phyloP scores from a whole-genome alignment of 2,329 filamentous ascomycete species.

The Claviceps lovelessii region DNA sequence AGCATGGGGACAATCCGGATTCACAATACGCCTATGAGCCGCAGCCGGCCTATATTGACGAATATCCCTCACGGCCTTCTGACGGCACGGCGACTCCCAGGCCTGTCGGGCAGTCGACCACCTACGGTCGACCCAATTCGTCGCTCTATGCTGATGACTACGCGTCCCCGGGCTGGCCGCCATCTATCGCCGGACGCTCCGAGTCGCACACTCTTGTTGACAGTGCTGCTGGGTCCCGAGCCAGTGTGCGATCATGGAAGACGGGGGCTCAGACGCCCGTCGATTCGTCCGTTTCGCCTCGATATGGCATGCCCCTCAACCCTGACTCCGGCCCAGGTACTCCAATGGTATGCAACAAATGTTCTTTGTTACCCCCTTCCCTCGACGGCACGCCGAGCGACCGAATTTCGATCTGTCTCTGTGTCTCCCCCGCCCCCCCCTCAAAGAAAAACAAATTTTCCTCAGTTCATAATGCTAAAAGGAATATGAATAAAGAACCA shows the following conservation, averaged over 20 bases:
- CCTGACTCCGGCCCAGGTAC: slow-evolving; percentile 7
- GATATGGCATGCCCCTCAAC: slow-evolving; percentile 6
- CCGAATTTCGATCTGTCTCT: not conserved
- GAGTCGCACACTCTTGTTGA: slow-evolving; percentile 17
- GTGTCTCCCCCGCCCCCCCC: too few species aligned
- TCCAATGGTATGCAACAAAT: slow-evolving; percentile 6
- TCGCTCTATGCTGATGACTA: slow-evolving; percentile 3
- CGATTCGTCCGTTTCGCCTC: slow-evolving; percentile 5
- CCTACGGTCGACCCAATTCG: slow-evolving; percentile 3
- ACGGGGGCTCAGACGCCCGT: slow-evolving; percentile 8
- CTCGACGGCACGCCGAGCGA: too few species aligned
- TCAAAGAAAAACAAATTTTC: not conserved
- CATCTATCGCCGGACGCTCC: slow-evolving; percentile 10
- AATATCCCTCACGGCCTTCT: not conserved
- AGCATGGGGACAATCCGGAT: slow-evolving; percentile 12
- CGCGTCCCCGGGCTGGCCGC: slow-evolving; percentile 8
- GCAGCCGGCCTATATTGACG: slow-evolving; percentile 12
- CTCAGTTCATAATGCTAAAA: not conserved
- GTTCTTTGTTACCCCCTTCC: too few species aligned
- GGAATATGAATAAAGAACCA: slow-evolving; percentile 18
- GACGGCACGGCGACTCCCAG: slow-evolving; percentile 1
- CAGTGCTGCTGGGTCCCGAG: slow-evolving; percentile 13
- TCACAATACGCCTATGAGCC: slow-evolving; percentile 12
- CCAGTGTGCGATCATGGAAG: slow-evolving; percentile 12
- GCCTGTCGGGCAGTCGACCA: not conserved